Base-by-base conservation (phyloP, 2,329 filamentous ascomycete genomes). In the Colletotrichum incanum region DNA sequence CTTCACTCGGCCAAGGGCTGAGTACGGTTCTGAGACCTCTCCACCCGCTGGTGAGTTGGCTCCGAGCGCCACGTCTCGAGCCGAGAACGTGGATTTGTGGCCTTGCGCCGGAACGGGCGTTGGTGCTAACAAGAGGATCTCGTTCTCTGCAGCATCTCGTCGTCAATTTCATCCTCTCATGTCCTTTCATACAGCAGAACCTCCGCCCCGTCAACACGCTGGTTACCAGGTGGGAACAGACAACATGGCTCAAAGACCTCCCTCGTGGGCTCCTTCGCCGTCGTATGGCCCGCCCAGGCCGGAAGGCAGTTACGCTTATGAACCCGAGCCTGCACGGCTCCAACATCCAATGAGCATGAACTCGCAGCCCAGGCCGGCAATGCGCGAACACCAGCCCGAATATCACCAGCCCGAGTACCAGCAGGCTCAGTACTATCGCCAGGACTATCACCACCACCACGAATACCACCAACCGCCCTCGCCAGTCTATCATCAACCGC, bases 221-320 rank as follows among this genome's bases (percentile, higher is more conserved):
- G 77, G 78, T 69, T 77, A 77, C 76, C 75, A 75, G 73, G 77
- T 79, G 75, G 73, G 79, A 70, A 26, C 26, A 47, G 80, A 80
- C 77, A 76, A 76, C 65, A 83, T 83, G 82, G 78, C 81, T 73
- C 79, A 79, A 76, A 76, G 79, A 64, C 77, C 77, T 58, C 77
- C 78, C 73, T 74, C 73, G 73, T 82, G 78, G 80, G 72, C 74
- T 47, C 77, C 65, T 11, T 64, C 63, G n/a, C 76, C 72, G 49
- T 74, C 76, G 59, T 80, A 79, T 43, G 75, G 75, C 67, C 78
- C 79, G 70, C 67, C 76, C 8, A 74, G 76, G 69, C 75, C 77
- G 72, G 64, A 73, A 26, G 68, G 67, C 31, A 76, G 76, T 65
- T 79, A 80, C 73, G 56, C 75, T 55, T 75, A 76, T 52, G 79